Evolutionary conservation across 2,329 filamentous ascomycete genomes (phyloP), one percentile per base, ranked within the genome.

Genomic region (Epichloe sp.): DNA sequence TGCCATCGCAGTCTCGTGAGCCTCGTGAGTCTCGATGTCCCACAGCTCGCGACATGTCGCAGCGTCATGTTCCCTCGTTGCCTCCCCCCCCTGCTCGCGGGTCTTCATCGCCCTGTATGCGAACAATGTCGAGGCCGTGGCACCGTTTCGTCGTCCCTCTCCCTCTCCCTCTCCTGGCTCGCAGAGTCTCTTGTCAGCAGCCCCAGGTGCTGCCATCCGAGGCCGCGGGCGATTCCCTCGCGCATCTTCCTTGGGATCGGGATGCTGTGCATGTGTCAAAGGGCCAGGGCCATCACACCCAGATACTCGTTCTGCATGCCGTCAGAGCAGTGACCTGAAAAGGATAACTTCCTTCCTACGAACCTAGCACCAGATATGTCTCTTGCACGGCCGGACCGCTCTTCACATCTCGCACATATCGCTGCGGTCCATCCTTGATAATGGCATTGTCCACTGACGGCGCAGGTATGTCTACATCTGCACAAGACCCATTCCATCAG

Each of bases 81-180:
- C 19, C 19, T 21, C 3, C 19, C 19, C 19, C 19, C 19, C 19
- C 19, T 19, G 19, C 5, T 40, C 21, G 7, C 46, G 15, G 2
- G 2, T 8, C 0, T 31, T 62, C 63, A 69, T 64, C 14, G 62
- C 59, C 8, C 56, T 57, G 51, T 68, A 69, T 1, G 65, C 62
- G 47, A 60, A 56, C 41, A 68, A 53, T 43, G 55, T 58, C 2
- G 60, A 59, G n/a, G 58, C 50, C 5, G 60, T 57, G 7, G 42
- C 42, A 4, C 51, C 44, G 2, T 46, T 26, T 7, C 53, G 55
- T n/a, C 51, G 38, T 21, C 19, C 19, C 19, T 21, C 19, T 21
- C 44, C 19, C 19, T 21, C 19, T 21, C 44, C 35, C 10, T 14
- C 23, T 2, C 4, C 34, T 7, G 21, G 23, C 12, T 26, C 23